Evolutionary conservation across 148 eudicot species (phyloP).

Genomic region (Chenopodium quinoa): DNA sequence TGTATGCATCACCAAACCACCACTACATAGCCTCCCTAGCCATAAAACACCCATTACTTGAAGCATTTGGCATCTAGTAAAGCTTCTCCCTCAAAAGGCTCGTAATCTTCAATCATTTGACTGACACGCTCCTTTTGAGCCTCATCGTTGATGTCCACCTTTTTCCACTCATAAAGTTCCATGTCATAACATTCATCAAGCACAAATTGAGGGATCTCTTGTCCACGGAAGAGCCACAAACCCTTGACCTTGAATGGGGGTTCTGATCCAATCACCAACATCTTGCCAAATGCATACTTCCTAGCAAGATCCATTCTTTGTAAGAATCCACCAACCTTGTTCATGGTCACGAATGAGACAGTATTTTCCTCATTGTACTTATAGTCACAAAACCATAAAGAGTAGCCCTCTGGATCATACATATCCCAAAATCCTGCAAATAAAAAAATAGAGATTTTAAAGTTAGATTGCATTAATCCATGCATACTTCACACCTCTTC

Average conservation of each 20-base stretch:
- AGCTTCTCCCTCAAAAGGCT: slow-evolving; percentile 46
- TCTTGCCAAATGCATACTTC: slow-evolving; percentile 49
- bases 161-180: slow-evolving; percentile 48
- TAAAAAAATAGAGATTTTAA: background rate
- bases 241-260: slow-evolving; percentile 48
- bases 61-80: slow-evolving; percentile 47
- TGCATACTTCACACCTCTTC: background rate
- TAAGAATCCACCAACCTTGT: slow-evolving; percentile 45
- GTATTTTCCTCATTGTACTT: slow-evolving; percentile 44
- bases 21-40: background rate
- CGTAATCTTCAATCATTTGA: slow-evolving; percentile 50
- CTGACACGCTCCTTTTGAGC: slow-evolving; percentile 44
- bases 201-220: slow-evolving; percentile 44
- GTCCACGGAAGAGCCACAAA: slow-evolving; percentile 49
- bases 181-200: slow-evolving; percentile 48
- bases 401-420: slow-evolving; percentile 67
- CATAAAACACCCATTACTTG: slow-evolving; percentile 22
- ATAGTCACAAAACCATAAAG: slow-evolving; percentile 49
- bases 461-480: background rate
- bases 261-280: slow-evolving; percentile 39
- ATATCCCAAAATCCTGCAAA: slow-evolving; percentile 79
- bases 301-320: slow-evolving; percentile 48
- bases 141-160: slow-evolving; percentile 41
- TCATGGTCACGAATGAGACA: slow-evolving; percentile 41
- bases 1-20: background rate